Conservation (phyloP, 1,284 basidiomycete species). For the Psilocybe mexicana region DNA sequence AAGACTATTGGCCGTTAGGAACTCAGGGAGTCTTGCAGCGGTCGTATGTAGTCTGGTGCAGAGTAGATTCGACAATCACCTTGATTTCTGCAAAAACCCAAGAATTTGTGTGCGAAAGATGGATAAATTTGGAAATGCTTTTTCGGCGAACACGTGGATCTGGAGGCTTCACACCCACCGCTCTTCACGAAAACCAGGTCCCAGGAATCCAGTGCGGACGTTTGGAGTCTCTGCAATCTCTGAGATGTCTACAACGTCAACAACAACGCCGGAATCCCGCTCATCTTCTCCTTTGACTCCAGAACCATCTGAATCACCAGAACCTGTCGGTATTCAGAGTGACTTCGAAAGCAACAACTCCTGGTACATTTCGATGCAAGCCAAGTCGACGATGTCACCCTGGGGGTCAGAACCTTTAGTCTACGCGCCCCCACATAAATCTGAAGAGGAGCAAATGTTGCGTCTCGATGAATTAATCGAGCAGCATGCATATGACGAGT, state of each 20-base stretch:
- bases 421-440: constrained; percentile 38
- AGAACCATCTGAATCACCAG: constrained; percentile 55
- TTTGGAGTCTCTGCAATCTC: constrained; percentile 15
- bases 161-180: constrained; percentile 1
- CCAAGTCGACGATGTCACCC: constrained; percentile 34
- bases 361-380: constrained; percentile 51
- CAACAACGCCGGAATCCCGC: constrained; percentile 59
- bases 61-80: background rate
- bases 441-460: constrained; percentile 54
- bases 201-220: constrained; percentile 13
- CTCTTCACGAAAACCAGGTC: constrained; percentile 4
- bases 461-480: constrained; percentile 71
- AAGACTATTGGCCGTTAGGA: too few species aligned
- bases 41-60: background rate
- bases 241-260: constrained; percentile 54
- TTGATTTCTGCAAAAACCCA: background rate
- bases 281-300: constrained; percentile 72
- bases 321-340: constrained; percentile 49
- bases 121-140: constrained; percentile 3
- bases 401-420: constrained; percentile 40
- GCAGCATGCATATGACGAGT: constrained; percentile 73
- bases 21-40: too few species aligned
- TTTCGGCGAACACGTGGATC: constrained; percentile 8
- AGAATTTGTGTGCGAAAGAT: background rate
- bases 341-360: constrained; percentile 52